Conservation (phyloP, 2,329 filamentous ascomycete genomes). For the Colletotrichum navitas region DNA sequence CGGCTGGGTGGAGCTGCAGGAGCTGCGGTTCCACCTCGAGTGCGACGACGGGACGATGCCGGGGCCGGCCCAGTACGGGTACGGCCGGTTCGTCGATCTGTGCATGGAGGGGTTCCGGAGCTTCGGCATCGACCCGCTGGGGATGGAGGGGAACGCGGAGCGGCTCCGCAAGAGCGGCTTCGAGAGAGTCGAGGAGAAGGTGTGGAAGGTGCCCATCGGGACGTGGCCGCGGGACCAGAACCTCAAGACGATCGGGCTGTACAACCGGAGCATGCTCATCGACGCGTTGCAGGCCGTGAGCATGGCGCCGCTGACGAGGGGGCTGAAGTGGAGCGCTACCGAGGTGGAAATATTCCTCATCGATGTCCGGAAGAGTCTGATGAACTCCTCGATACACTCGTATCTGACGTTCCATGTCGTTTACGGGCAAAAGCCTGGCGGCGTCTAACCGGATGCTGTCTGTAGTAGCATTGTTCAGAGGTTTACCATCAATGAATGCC, state of each 20-base stretch:
- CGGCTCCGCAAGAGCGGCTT: slow-evolving; percentile 55
- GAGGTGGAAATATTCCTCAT: slow-evolving; percentile 59
- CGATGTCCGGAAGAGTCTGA: slow-evolving; percentile 61
- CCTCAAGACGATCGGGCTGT: slow-evolving; percentile 43
- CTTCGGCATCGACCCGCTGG: slow-evolving; percentile 63
- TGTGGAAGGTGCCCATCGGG: slow-evolving; percentile 45
- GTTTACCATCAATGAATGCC: neutral
- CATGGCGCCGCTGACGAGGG: slow-evolving; percentile 56
- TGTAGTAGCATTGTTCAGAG: neutral
- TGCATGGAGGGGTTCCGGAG: slow-evolving; percentile 58
- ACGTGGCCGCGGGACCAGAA: slow-evolving; percentile 43
- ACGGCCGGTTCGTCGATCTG: slow-evolving; percentile 68
- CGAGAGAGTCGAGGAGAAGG: slow-evolving; percentile 39
- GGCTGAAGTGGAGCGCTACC: slow-evolving; percentile 52
- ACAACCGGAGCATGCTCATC: slow-evolving; percentile 42
- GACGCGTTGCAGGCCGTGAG: slow-evolving; percentile 45
- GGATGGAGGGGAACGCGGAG: slow-evolving; percentile 63
- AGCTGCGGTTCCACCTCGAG: slow-evolving; percentile 56
- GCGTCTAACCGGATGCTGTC: neutral
- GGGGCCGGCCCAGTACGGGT: slow-evolving; percentile 55
- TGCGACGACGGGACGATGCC: slow-evolving; percentile 53
- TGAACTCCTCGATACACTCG: slow-evolving; percentile 60
- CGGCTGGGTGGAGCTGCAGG: slow-evolving; percentile 61
- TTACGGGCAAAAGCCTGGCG: slow-evolving; percentile 61
- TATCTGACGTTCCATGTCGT: slow-evolving; percentile 65